Base-by-base conservation (phyloP, 345 rosid genomes). In the Eutrema japonicum region DNA sequence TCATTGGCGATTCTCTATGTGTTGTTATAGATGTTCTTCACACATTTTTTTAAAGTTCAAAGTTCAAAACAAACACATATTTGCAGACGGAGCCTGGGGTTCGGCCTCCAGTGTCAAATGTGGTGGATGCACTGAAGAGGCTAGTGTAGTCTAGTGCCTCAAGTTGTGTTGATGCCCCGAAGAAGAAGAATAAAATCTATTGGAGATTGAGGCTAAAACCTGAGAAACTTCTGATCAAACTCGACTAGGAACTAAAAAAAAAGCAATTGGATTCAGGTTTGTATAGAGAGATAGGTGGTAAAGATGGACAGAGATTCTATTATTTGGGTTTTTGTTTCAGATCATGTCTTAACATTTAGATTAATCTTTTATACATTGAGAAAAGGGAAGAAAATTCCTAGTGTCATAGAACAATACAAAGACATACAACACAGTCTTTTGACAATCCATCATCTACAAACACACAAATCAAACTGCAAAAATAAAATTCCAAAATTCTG, bases 101-200 rank as follows among this genome's bases (percentile, higher is more conserved):
- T 67, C 86, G 96, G 75, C 96, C 99, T 12, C 87, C 92, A 2
- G 87, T 92, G 86, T 85, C 94, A 26, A 89, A 92, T 82, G 91
- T 92, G 82, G 99, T 92, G 78, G 87, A 87, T 75, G 81, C 89
- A 71, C 68, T 94, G 84, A 85, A 86, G 67, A 88, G 87, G 27
- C 74, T 93, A 74, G 92, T 86, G 66, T 76, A 76, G 71, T 70
- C 71, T 64, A 70, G 51, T 63, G 75, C 46, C 47, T 70, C 38
- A 13, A 32, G 67, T 55, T 70, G 10, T 55, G 46, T 70, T 37
- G 57, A 47, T 47, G 55, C 32, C 18, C 49, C 5, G 35, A 32
- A 49, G 72, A 66, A 67, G 70, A 75, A 50, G 42, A 61, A 75
- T 53, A 75, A 75, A 51, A 51, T 14, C 53, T 64, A 59, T 29